Conservation (phyloP, 768 basidiomycete species). For the Hydnomerulius pinastri region DNA sequence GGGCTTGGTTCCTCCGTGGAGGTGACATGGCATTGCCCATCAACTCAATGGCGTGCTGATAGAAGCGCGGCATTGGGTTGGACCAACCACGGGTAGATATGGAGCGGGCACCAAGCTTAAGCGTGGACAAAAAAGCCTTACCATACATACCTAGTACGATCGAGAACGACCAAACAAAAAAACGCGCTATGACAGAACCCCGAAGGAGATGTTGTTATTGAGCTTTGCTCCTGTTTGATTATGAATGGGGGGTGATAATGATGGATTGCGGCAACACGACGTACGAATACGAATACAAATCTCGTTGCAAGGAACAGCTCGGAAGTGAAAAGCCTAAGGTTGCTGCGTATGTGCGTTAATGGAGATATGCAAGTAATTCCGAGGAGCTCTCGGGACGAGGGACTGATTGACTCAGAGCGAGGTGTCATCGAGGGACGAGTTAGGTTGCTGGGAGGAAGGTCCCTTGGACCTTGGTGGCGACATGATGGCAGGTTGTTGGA, state of each 20-base stretch:
- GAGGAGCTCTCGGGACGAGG: too few relatives aligned
- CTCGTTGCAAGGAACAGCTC: not conserved
- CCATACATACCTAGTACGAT: too few relatives aligned
- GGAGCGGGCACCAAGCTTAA: too few relatives aligned
- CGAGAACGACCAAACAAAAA: too few relatives aligned
- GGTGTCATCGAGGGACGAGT: not conserved
- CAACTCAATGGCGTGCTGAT: not conserved
- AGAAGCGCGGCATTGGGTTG: not conserved
- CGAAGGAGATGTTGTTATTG: too few relatives aligned
- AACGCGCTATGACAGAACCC: too few relatives aligned
- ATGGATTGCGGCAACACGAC: too few relatives aligned
- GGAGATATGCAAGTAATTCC: conserved; percentile 4
- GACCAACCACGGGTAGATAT: too few relatives aligned
- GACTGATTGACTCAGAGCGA: too few relatives aligned
- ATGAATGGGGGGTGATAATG: not conserved
- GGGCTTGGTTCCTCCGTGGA: not conserved
- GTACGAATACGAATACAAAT: too few relatives aligned
- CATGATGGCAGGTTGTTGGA: not conserved
- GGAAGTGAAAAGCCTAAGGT: not conserved
- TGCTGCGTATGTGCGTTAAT: not conserved
- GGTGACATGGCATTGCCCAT: not conserved
- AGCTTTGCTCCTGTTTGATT: too few relatives aligned
- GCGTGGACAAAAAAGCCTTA: too few relatives aligned
- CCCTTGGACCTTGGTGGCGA: not conserved
- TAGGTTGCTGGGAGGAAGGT: not conserved